Evolutionary conservation across 768 basidiomycete species (phyloP), one percentile per base, ranked within the genome.

Genomic region (Naganishia antarctica): DNA sequence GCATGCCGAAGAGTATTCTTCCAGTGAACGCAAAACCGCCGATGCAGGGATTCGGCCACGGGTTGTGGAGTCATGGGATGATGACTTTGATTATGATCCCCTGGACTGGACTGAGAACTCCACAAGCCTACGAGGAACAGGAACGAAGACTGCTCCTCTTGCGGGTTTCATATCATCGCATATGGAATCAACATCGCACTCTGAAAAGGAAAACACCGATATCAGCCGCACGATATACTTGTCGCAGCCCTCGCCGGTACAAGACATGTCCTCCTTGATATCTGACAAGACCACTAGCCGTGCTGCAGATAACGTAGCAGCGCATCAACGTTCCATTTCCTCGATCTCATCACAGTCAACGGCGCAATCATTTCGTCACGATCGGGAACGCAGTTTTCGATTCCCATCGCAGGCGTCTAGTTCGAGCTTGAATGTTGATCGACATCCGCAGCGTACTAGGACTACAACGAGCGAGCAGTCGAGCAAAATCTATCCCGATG

Each of bases 11-110:
- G n/a, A 8, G 12, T 23, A 53, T 25, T n/a, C 49, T 0, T 41
- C 48, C 48, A 26, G 28, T 37, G n/a, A 40, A 53, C 18, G n/a
- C 11, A 31, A 15, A 44, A 4, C 9, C 18, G n/a, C 46, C 16
- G 25, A 31, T 18, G 1, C 4, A 26, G 15, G n/a, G 28, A 1
- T 3, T 3, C 13, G 15, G 37, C 32, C 12, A 13, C 13, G 37
- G 40, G 53, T 25, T 4, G 37, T 57, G 15, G 53, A 57, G 13
- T 57, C 53, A 21, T 57, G 53, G 53, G 53, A 57, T 26, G 53
- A 57, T 57, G 53, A 57, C 21, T 57, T 57, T 25, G 53, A 57
- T 4, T 57, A 57, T 25, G 53, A 57, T 57, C 37, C 53, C 34
- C 23, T 57, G 53, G 53, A 57, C 15, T 37, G 53, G 32, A 57